These are phyloP conservation scores for Fraxinus floribunda DNA, from an alignment of 305 asterid genomes.

Conservation along the genomic window DNA sequence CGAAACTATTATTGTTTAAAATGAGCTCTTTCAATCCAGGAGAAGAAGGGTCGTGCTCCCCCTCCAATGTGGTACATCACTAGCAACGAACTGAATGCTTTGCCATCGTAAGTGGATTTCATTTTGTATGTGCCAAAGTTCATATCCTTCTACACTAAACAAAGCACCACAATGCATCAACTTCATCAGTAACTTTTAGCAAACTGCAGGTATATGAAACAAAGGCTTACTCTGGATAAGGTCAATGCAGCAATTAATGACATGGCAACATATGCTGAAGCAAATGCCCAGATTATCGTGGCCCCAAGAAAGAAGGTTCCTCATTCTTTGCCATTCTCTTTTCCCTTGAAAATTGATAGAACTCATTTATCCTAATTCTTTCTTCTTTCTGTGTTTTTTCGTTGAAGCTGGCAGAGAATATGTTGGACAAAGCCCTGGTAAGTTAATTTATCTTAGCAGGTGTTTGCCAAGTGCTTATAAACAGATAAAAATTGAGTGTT, in stretches of 20 bases:
- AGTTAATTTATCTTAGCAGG: conserved; percentile 22
- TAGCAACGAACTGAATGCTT: conserved; percentile 66
- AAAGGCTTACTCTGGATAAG: conserved; percentile 85
- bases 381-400: conserved; percentile 25
- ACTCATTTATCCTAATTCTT: conserved; percentile 18
- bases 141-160: conserved; percentile 4
- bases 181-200: conserved; percentile 19
- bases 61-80: conserved; percentile 78
- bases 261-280: conserved; percentile 82
- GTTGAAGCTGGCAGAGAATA: conserved; percentile 73
- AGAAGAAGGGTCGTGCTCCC: conserved; percentile 68
- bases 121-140: neutral
- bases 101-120: conserved; percentile 69
- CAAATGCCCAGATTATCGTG: conserved; percentile 72
- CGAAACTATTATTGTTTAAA: neutral
- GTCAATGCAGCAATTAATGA: conserved; percentile 87
- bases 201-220: conserved; percentile 82
- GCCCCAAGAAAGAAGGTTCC: conserved; percentile 86
- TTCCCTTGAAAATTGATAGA: conserved; percentile 1
- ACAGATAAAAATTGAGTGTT: neutral
- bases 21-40: conserved; percentile 36
- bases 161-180: neutral
- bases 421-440: conserved; percentile 86
- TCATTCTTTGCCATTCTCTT: conserved; percentile 5
- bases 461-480: neutral